Evolutionary conservation across 2,329 filamentous ascomycete species (phyloP), one percentile per base, ranked within the genome.

Genomic region (Delphinella strobiligena): DNA sequence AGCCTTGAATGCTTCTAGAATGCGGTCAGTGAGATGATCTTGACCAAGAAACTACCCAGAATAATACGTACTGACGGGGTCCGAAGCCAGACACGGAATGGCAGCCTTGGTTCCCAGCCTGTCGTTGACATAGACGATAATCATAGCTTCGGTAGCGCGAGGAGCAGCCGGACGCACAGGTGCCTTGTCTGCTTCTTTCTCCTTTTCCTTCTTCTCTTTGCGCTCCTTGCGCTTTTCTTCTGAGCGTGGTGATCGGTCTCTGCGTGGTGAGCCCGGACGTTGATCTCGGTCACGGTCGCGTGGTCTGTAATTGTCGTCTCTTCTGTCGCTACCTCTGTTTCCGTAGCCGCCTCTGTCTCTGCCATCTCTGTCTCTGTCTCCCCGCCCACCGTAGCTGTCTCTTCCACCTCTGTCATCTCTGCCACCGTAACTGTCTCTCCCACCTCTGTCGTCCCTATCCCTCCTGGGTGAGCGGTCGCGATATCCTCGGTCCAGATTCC

Each of bases 101-200:
- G 84, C 82, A 12, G 88, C 85, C 55, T 94, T 94, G n/a, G 89
- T 95, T 10, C 89, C 89, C 27, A 96, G 67, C n/a, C 89, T 75
- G 61, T 96, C 89, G 59, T 96, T 96, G 55, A 96, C 78, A 53
- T 89, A 78, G 14, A 96, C 88, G 37, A 93, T 75, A 49, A 96
- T 95, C 82, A 95, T 93, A 41, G 86, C 80, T 55, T 93, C 82
- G 4, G 68, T 63, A 30, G 56, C 60, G 45, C 59, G 54, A 7
- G 64, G 45, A 3, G 42, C 38, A 30, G 39, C 39, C 7, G 22
- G 22, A 7, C 22, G 22, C 7, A 12, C 7, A 27, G 22, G 22
- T 27, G 22, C 7, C 12, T 27, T 27, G 22, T 27, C 22, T 16
- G 39, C 32, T 30, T 47, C 45, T 34, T 50, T 46, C 4, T 42